phyloP scores from a whole-genome alignment of 768 basidiomycete species.

The Psilocybe azurescens region DNA sequence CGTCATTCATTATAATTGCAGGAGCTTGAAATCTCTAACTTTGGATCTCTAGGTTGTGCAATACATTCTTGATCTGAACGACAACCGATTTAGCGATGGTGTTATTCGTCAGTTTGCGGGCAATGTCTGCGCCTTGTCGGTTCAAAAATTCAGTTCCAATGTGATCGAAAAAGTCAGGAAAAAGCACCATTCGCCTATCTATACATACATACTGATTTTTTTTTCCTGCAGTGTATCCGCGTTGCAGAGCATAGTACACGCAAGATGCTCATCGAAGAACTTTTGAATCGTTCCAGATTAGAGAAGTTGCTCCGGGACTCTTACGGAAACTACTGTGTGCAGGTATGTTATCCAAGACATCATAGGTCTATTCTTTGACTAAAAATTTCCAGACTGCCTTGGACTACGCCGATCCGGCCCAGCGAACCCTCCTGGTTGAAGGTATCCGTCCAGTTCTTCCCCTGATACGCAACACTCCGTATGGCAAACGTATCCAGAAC shows the following conservation, averaged over 20 bases:
- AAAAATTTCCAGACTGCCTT: constrained; percentile 75
- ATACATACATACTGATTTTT: background rate
- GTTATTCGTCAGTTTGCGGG: constrained; percentile 98
- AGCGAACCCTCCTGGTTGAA: constrained; percentile 92
- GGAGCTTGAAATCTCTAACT: background rate
- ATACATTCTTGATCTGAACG: constrained; percentile 98
- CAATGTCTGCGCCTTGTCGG: constrained; percentile 96
- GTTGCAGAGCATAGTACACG: constrained; percentile 96
- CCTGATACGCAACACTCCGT: constrained; percentile 98
- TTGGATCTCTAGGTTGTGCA: constrained; percentile 76
- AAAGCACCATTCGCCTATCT: background rate
- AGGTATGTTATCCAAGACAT: constrained; percentile 48
- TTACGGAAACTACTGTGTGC: constrained; percentile 95
- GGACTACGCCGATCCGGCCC: constrained; percentile 95
- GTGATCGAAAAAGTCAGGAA: constrained; percentile 89
- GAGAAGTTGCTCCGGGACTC: constrained; percentile 97
- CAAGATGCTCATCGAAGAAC: constrained; percentile 93
- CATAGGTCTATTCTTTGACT: background rate
- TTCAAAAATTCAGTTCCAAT: constrained; percentile 99
- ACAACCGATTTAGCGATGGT: constrained; percentile 96
- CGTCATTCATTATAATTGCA: constrained; percentile 13
- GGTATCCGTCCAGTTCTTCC: constrained; percentile 98
- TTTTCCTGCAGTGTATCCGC: constrained; percentile 69
- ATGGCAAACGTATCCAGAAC: constrained; percentile 99
- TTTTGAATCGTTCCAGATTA: constrained; percentile 91